phyloP scores from a whole-genome alignment of 805 yeast species.

The Saturnispora galanensis region DNA sequence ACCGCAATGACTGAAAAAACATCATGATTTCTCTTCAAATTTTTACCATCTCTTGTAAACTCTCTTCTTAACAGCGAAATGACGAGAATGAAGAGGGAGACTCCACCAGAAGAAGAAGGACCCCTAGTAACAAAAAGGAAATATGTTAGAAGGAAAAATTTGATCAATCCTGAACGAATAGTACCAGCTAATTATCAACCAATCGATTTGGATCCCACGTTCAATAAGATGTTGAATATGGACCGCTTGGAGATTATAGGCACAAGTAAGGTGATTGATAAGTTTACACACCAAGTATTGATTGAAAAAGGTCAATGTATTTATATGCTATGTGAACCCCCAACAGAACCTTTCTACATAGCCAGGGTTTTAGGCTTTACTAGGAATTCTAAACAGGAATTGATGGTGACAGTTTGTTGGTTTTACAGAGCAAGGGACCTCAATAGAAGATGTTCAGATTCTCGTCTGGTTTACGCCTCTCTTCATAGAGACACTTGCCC shows the following conservation, averaged over 20 bases:
- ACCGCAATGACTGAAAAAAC: not conserved
- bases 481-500: constrained; percentile 84
- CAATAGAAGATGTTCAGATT: constrained; percentile 53
- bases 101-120: not conserved
- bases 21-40: not conserved
- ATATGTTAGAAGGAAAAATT: constrained; percentile 1
- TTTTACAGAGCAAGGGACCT: constrained; percentile 83
- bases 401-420: constrained; percentile 59
- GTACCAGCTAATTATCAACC: constrained; percentile 47
- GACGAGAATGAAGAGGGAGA: constrained; percentile 4
- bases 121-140: not conserved
- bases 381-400: constrained; percentile 32
- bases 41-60: not conserved
- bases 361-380: constrained; percentile 75
- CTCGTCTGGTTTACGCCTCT: constrained; percentile 72
- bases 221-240: constrained; percentile 35
- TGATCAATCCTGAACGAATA: constrained; percentile 17
- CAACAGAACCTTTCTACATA: constrained; percentile 88
- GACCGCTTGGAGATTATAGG: constrained; percentile 6
- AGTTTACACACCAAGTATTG: constrained; percentile 22
- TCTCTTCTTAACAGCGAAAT: not conserved
- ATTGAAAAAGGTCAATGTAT: constrained; percentile 50
- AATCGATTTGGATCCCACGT: constrained; percentile 28
- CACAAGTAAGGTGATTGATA: constrained; percentile 25
- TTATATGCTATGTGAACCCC: constrained; percentile 83